Percentiles rank a stretch among this genome's conserved stretches.
These are phyloP conservation scores for Botrytis deweyae DNA, from an alignment of 2,329 filamentous ascomycete genomes.

Conservation along the genomic window DNA sequence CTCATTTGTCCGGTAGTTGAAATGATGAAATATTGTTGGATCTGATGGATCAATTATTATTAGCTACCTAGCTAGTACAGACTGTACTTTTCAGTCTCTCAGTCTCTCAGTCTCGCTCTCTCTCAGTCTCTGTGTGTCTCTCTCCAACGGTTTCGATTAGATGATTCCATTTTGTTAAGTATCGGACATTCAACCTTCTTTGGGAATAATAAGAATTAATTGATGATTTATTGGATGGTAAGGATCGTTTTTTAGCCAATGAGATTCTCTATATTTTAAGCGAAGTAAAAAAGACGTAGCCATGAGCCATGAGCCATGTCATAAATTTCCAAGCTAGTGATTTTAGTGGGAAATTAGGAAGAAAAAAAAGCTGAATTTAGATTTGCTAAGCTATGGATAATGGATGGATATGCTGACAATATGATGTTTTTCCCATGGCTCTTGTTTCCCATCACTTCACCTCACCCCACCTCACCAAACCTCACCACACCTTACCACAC, in stretches of 20 bases:
- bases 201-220: not conserved
- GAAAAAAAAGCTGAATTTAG: not conserved
- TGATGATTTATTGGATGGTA: not conserved
- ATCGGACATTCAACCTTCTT: constrained; percentile 1
- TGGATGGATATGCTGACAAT: not conserved
- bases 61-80: not conserved
- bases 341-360: not conserved
- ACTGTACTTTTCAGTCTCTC: not conserved
- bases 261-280: not conserved
- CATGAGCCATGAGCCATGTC: not conserved
- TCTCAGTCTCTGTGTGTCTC: not conserved
- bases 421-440: not conserved
- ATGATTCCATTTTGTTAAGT: not conserved
- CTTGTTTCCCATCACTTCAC: not conserved
- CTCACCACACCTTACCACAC: not conserved
- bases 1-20: constrained; percentile 13
- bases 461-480: no score
- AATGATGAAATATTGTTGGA: not conserved
- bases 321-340: not conserved
- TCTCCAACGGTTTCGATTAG: not conserved
- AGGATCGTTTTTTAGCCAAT: constrained; percentile 5
- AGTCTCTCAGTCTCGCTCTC: not conserved
- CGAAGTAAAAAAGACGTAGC: not conserved
- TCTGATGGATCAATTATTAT: not conserved
- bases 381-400: not conserved